These are phyloP conservation scores for Fraxinus cuspidata DNA, from an alignment of 257 asterid genomes.

Conservation along the genomic window DNA sequence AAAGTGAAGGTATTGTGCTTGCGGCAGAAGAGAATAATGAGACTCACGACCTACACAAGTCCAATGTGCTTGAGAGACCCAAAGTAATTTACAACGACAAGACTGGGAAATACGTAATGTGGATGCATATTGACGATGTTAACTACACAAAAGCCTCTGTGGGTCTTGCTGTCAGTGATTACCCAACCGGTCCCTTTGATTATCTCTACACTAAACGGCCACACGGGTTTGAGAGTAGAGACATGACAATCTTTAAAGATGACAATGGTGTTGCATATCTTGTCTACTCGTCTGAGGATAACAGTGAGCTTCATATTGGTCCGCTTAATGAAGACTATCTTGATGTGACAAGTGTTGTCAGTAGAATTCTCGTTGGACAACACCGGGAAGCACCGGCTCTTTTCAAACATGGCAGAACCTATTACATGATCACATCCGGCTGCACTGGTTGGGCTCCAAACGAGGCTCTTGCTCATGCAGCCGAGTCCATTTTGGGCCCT, in stretches of 20 bases:
- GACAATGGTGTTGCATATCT: conserved; percentile 78
- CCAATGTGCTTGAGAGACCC: conserved; percentile 92
- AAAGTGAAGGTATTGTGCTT: conserved; percentile 88
- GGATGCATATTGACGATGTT: conserved; percentile 97
- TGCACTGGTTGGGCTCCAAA: conserved; percentile 99
- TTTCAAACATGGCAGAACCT: conserved; percentile 77
- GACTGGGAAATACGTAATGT: conserved; percentile 78
- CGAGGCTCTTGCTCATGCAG: conserved; percentile 85
- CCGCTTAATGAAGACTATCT: conserved; percentile 66
- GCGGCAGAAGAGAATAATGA: conserved; percentile 71
- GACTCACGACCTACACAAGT: conserved; percentile 81
- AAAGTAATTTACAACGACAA: conserved; percentile 83
- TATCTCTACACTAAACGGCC: conserved; percentile 83
- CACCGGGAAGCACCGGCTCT: conserved; percentile 97
- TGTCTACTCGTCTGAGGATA: conserved; percentile 85
- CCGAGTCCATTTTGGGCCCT: conserved; percentile 89
- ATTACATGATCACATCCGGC: conserved; percentile 97
- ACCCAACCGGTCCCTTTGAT: conserved; percentile 76
- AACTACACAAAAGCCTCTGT: conserved; percentile 94
- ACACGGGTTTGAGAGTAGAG: conserved; percentile 91
- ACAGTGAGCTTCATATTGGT: conserved; percentile 86
- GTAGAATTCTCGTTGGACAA: conserved; percentile 80
- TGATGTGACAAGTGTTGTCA: conserved; percentile 51
- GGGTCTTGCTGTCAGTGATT: conserved; percentile 73
- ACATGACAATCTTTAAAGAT: conserved; percentile 95